Base-by-base conservation (phyloP, 2,329 filamentous ascomycete species). In the Fusarium hostae region DNA sequence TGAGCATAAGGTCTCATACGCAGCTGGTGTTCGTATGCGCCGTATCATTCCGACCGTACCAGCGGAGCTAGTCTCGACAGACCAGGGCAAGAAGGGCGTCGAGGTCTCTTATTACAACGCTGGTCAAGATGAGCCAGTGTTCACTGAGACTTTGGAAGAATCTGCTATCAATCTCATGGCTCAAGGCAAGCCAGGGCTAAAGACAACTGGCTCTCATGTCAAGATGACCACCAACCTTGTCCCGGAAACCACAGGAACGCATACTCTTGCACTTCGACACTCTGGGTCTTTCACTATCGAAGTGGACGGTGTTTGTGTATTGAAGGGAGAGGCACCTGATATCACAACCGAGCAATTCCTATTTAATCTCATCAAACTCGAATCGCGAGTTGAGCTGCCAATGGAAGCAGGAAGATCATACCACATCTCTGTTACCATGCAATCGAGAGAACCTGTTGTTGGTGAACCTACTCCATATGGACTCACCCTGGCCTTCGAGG, bases 381-480 rank as follows among this genome's bases (percentile, higher is more conserved):
- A 56, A 18, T 56, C 52, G 1, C 3, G 18, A 2, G 22, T 56
- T 0, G 0, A 35, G 12, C 0, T 56, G 0, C 2, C 0, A 1
- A 47, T 56, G 39, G 39, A 56, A 3, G 22, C 40, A 35, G 52
- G 39, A 41, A 30, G 7, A 13, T 13, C 50, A 1, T 54, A 54
- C 3, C 13, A 24, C 2, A 5, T 54, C 4, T 54, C 18, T n/a
- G 50, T 54, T 5, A 18, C 20, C 5, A 54, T 54, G 50, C 24
- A 54, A 16, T 54, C 50, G 0, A 40, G 50, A 41, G 24, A 54
- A 6, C 35, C 35, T 12, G 50, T 54, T 2, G 3, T 54, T 41
- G 50, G 50, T 0, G 50, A 54, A 2, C 50, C 50, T 9, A 54
- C 50, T 30, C 50, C 50, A 5, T 54, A 54, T 10, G 50, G 50